Evolutionary conservation across 1,139 yeast species (phyloP).

Genomic region (Hyphopichia burtonii): DNA sequence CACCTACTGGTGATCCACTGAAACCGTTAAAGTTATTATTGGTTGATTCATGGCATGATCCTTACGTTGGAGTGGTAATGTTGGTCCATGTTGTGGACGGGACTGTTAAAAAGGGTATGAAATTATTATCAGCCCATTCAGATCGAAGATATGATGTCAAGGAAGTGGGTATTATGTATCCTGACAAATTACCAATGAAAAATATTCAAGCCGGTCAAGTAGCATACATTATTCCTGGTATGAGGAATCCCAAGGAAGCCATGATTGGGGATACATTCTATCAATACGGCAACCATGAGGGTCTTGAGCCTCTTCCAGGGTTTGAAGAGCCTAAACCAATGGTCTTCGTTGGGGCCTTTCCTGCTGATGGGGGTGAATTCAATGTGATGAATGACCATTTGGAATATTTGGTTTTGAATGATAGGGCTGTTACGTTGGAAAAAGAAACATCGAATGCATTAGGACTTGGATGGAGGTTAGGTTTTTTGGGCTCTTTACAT

Average conservation of each 20-base stretch:
- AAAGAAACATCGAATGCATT: conserved; percentile 92
- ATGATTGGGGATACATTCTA: conserved; percentile 89
- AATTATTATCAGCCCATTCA: conserved; percentile 75
- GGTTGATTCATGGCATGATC: conserved; percentile 97
- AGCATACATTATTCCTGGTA: conserved; percentile 90
- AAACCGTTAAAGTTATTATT: conserved; percentile 73
- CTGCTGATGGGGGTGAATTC: conserved; percentile 92
- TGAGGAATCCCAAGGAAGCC: conserved; percentile 86
- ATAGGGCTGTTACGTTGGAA: conserved; percentile 84
- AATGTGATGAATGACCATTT: conserved; percentile 87
- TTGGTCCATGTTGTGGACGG: conserved; percentile 88
- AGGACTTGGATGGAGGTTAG: conserved; percentile 97
- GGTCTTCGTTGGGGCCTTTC: conserved; percentile 98
- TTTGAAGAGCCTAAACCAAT: conserved; percentile 96
- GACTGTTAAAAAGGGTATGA: conserved; percentile 66
- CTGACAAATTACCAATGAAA: conserved; percentile 70
- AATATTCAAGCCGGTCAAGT: conserved; percentile 84
- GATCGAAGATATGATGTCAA: conserved; percentile 76
- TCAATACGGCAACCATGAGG: conserved; percentile 59
- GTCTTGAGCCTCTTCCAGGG: conserved; percentile 81
- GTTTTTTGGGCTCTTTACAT: conserved; percentile 90
- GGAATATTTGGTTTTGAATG: conserved; percentile 84
- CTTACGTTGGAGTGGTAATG: conserved; percentile 90
- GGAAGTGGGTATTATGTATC: conserved; percentile 95
- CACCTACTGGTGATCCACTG: conserved; percentile 55